Evolutionary conservation across 225 moss, liverwort and hornwort species (phyloP), one percentile per base, ranked within the genome.

Genomic region (Bryoerythrophyllum caledonicum): DNA sequence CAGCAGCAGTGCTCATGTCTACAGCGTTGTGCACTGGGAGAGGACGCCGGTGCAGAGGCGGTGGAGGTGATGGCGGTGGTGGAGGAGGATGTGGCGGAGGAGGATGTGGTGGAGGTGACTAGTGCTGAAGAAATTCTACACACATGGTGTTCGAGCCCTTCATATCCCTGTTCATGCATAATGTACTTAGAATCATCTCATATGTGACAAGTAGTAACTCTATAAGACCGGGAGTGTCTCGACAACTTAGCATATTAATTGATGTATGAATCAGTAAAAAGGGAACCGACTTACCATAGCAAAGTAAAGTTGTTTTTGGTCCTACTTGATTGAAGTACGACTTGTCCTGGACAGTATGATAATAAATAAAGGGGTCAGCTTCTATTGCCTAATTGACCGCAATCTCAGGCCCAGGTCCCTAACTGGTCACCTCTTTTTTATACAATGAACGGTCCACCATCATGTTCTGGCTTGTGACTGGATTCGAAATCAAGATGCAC

Each of bases 401-500:
- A 46, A 54, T 52, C 32, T 24, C 20, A 14, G 54, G 25, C 20
- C 2, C 1, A 46, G 46, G 10, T 9, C 11, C 44, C 21, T 37
- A n/a, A n/a, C n/a, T n/a, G n/a, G n/a, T n/a, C 15, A 32, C n/a
- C 41, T 57, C 32, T 2, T 7, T 51, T 13, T 59, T 84, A 65
- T 19, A 73, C 70, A 46, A 7, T 23, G 28, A 76, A 79, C 7
- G 34, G 4, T 24, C 76, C 85, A 35, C 82, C 85, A n/a, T 46
- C 24, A 28, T 90, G 90, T 79, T 93, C 88, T 72, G 91, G 90
- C 80, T 71, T 56, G 75, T 93, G 87, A 25, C 63, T 20, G 16
- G 74, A 79, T 58, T 91, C 90, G 70, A 83, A 89, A 68, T 89
- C 91, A 26, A 94, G 80, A 70, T 89, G 90, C 24, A 91, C 89